Evolutionary conservation across 192 early-diverging fungal species (phyloP).

Genomic region (Linnemannia exigua): DNA sequence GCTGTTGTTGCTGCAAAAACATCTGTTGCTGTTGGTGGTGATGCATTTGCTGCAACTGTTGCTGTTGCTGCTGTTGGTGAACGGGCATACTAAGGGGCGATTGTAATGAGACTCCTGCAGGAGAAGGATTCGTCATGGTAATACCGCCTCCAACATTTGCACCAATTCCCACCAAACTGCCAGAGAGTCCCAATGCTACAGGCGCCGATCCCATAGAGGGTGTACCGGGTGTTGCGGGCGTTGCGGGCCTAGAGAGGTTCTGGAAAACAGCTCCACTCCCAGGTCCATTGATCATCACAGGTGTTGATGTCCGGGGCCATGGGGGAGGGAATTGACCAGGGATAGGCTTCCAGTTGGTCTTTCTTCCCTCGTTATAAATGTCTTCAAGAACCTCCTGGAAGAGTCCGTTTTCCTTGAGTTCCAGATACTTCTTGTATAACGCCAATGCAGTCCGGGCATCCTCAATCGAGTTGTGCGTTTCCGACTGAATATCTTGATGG

Average conservation of each 20-base stretch:
- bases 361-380: conserved; percentile 84
- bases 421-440: conserved; percentile 87
- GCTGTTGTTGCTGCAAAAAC: conserved; percentile 30
- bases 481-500: conserved; percentile 86
- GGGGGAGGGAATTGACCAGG: conserved; percentile 57
- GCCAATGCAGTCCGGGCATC: conserved; percentile 90
- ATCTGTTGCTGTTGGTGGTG: conserved; percentile 23
- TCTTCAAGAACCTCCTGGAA: conserved; percentile 85
- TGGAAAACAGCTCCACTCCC: conserved; percentile 19
- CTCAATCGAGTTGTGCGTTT: conserved; percentile 94
- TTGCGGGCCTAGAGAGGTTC: conserved; percentile 26
- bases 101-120: background rate
- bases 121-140: background rate
- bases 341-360: conserved; percentile 65
- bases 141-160: background rate
- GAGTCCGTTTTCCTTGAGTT: conserved; percentile 70
- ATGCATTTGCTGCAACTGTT: conserved; percentile 21
- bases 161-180: background rate
- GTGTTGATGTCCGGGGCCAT: conserved; percentile 35
- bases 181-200: background rate
- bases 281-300: background rate
- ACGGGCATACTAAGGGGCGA: background rate
- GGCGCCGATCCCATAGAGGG: background rate
- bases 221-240: conserved; percentile 9
- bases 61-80: conserved; percentile 6